Evolutionary conservation across 2,329 filamentous ascomycete species (phyloP).

Genomic region (Lachnellula willkommii): DNA sequence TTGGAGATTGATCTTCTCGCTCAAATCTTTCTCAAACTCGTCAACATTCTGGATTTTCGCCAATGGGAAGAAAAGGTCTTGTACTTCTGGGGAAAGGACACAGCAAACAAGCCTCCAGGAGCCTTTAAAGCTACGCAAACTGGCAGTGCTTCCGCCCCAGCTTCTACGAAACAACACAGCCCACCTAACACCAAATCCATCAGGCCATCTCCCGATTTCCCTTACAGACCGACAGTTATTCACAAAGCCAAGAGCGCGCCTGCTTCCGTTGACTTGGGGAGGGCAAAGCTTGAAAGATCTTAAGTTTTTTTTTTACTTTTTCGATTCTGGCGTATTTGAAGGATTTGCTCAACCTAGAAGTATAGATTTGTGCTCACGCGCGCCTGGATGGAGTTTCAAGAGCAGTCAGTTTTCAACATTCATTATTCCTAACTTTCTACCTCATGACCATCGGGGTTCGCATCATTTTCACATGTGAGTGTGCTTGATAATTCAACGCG

Average conservation of each 20-base stretch:
- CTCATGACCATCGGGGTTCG: too few species aligned
- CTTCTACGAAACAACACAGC: too few species aligned
- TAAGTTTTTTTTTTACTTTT: not conserved
- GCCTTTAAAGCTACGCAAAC: not conserved
- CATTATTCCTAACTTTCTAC: not conserved
- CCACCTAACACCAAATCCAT: too few species aligned
- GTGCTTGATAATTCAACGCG: too few species aligned
- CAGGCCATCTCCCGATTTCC: too few species aligned
- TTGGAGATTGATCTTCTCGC: slow-evolving; percentile 8
- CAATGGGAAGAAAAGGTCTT: slow-evolving; percentile 3
- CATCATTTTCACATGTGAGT: too few species aligned
- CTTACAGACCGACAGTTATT: not conserved
- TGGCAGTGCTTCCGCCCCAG: too few species aligned
- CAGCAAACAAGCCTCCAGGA: slow-evolving; percentile 2
- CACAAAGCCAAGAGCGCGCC: not conserved
- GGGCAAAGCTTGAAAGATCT: not conserved
- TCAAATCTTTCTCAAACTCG: not conserved
- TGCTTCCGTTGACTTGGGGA: not conserved
- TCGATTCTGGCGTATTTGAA: not conserved
- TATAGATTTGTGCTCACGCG: not conserved
- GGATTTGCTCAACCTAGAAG: not conserved
- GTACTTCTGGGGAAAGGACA: slow-evolving; percentile 4
- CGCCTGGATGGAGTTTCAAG: not conserved
- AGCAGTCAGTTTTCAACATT: not conserved
- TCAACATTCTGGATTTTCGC: slow-evolving; percentile 1